Evolutionary conservation across 1,284 basidiomycete species (phyloP), one percentile per base, ranked within the genome.

Genomic region (Ceratobasidium sp.): DNA sequence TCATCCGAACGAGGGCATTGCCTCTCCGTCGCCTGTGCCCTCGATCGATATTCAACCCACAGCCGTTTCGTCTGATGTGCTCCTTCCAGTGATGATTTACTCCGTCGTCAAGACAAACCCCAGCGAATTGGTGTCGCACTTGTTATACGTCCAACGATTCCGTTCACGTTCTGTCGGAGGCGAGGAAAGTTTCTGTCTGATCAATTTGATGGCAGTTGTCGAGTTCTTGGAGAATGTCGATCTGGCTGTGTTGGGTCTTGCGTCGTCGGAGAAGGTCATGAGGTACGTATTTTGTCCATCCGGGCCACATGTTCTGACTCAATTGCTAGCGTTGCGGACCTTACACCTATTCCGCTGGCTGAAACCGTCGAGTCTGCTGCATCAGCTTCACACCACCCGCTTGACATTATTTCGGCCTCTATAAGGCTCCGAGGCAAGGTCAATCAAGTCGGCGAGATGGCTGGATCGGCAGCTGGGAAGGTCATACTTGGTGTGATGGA

Each of bases 211-310:
- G 80, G 96, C 96, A 5, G 94, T 95, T 0, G 92, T 93, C 1
- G 94, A 96, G 75, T 98, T 97, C 77, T 80, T 98, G 45, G 93
- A 96, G 79, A 92, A 94, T 75, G 93, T 97, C 27, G 93, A 96
- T 77, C 82, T 96, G 60, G 87, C 84, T 7, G 90, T 87, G 4
- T 81, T 98, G 12, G 94, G 94, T 0, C 80, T 97, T 8, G 86
- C 86, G 4, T 87, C 89, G 29, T 83, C 83, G 13, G 85, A 85
- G 72, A 85, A 83, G 64, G 83, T 90, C 6, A 80, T 86, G 70
- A 86, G 84, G 85, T 83, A 72, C 35, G 80, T 75, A 31, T 17
- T 38, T 54, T 31, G 8, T 49, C 58, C 64, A 50, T 34, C 50
- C 64, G 34, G 29, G 25, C n/a, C 6, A 38, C 4, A 1, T 43